Evolutionary conservation across 2,329 filamentous ascomycete genomes (phyloP), one percentile per base, ranked within the genome.

Genomic region (Fusarium sp.): DNA sequence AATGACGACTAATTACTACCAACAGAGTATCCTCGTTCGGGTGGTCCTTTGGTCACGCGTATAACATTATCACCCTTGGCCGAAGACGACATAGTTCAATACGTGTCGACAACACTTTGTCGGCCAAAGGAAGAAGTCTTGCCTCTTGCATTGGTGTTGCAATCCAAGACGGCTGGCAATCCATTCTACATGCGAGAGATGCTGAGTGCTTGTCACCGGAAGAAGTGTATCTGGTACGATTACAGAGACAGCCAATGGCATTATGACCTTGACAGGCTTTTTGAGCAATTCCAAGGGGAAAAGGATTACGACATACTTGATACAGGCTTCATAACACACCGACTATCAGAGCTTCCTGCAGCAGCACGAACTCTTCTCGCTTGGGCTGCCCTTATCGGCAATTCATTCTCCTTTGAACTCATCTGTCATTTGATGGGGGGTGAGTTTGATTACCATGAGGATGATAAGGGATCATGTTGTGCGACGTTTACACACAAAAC

Each of bases 161-260:
- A 97, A 80, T 95, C 96, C 78, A 97, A 96, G 83, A 96, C 94
- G 14, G 89, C 89, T 32, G 95, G 95, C 4, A 98, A 97, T 70
- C 92, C 95, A 0, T 98, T 98, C 78, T 97, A 96, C 78, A 93
- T 98, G 81, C 89, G 94, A 62, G 94, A 98, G 82, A 97, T 98
- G 89, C 88, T 98, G 9, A 94, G 94, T 78, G 92, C 93, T 7
- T 97, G 94, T 80, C 92, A 97, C 80, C 90, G 94, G 45, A 96
- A 94, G 79, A 92, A 92, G 75, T 97, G 94, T 80, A 93, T 98
- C 56, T 97, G 92, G 89, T 98, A 97, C 81, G 94, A 95, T 70
- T 98, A 96, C 87, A 91, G 91, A 75, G 90, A 92, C 73, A 93
- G 91, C 52, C 88, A 89, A 51, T 98, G 96, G 96, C 88, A 92